Conservation (phyloP, 2,329 filamentous ascomycete genomes). For the Pseudohalonectria lignicola region DNA sequence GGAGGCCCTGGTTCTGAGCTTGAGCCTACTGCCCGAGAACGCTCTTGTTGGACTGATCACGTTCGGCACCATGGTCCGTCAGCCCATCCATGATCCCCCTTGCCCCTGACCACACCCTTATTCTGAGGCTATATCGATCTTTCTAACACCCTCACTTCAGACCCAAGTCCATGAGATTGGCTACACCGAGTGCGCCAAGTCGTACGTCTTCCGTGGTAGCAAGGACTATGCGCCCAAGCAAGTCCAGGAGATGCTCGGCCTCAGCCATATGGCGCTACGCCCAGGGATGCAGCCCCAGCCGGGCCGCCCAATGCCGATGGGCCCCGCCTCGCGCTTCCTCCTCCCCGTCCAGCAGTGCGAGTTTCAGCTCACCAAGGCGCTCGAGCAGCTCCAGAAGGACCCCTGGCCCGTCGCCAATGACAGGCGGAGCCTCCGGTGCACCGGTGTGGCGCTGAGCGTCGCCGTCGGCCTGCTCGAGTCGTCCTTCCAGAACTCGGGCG, state of each 20-base stretch:
- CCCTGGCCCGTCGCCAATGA: constrained; percentile 96
- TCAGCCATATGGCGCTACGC: constrained; percentile 61
- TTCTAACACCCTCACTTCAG: constrained; percentile 29
- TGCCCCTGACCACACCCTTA: not conserved
- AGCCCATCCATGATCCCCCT: not conserved
- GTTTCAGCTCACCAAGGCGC: constrained; percentile 90
- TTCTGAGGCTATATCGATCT: no score
- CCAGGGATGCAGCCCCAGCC: constrained; percentile 64
- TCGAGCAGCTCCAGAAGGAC: constrained; percentile 92
- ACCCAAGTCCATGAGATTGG: constrained; percentile 96
- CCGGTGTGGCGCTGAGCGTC: constrained; percentile 91
- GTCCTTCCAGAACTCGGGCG: constrained; percentile 90
- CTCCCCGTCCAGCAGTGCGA: constrained; percentile 92
- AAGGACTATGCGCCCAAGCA: constrained; percentile 98
- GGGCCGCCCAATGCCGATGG: constrained; percentile 63
- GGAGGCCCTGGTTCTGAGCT: constrained; percentile 77
- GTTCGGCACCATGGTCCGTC: constrained; percentile 78
- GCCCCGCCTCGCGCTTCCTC: constrained; percentile 80
- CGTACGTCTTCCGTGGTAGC: constrained; percentile 93
- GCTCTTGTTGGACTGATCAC: constrained; percentile 76
- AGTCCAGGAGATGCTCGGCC: constrained; percentile 97
- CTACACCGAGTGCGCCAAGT: constrained; percentile 96
- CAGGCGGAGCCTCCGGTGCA: constrained; percentile 80
- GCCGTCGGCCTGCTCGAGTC: constrained; percentile 87
- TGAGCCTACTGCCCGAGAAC: constrained; percentile 72